Evolutionary conservation across 2,329 filamentous ascomycete species (phyloP), one percentile per base, ranked within the genome.

Genomic region (Fusarium virguliforme): DNA sequence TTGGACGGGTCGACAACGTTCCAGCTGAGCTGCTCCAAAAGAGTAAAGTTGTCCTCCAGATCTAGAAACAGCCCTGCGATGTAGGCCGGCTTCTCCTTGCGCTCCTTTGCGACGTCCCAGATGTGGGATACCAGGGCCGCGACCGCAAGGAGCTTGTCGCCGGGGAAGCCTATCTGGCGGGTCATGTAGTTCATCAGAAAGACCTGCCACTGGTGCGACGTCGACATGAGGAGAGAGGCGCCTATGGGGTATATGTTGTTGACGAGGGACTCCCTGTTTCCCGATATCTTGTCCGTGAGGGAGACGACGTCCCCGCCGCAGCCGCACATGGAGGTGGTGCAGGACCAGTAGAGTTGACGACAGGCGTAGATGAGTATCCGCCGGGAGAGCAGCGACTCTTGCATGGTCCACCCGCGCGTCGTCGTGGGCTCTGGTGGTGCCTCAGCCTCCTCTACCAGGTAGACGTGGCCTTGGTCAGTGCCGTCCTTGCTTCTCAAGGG

Each of bases 331-430:
- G 48, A 51, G 2, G 48, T 34, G n/a, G 28, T 4, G 48, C 48
- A 51, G 9, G 18, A 3, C 48, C 48, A 51, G 30, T 51, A 51
- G 2, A 51, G 30, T 34, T 51, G 48, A 2, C 10, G 28, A 9
- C 22, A 5, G 1, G 48, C n/a, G 48, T 51, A 34, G 4, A 51
- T 34, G 1, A 51, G 7, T 22, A 51, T 51, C 1, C 48, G n/a
- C 10, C 43, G 28, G 3, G 48, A 51, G 0, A 51, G 48, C 0
- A 51, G 6, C 0, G 48, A 51, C n/a, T 51, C 48, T 6, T 51
- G 48, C 48, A 51, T 34, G 48, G 48, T 34, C 48, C 48, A 51
- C 1, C 48, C 48, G 6, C 48, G 48, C 13, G 48, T 51, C 10
- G 48, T 22, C 2, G 7, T 51, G 0, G 28, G 30, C 1, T 51